Conservation (phyloP, 495 filamentous ascomycete species). For the Talaromyces thailandensis region DNA sequence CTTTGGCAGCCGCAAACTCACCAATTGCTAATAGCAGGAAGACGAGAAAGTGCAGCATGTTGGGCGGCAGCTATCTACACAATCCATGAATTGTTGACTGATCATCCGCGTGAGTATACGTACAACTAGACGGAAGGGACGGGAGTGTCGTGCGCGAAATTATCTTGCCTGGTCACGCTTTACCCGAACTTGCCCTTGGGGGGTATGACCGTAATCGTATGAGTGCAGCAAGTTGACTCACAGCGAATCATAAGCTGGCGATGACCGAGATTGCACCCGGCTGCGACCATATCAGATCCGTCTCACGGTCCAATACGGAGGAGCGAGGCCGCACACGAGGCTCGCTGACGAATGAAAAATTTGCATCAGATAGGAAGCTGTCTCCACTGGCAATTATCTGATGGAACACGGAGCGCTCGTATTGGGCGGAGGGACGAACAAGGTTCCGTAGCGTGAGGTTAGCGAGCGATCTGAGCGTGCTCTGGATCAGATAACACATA, state of each 20-base stretch:
- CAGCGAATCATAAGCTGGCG: not conserved
- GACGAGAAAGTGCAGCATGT: not conserved
- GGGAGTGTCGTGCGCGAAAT: not conserved
- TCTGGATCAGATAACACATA: not conserved
- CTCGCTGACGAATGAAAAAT: not conserved
- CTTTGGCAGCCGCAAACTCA: constrained; percentile 36
- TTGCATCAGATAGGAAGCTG: not conserved
- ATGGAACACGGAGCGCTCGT: not conserved
- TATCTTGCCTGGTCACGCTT: not conserved
- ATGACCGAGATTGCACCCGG: not conserved
- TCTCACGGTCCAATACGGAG: not conserved
- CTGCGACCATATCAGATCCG: not conserved
- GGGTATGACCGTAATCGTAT: too few species aligned
- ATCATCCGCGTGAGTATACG: not conserved
- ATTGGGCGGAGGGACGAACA: not conserved
- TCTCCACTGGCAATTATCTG: not conserved
- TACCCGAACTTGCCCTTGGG: not conserved
- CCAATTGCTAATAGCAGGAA: not conserved
- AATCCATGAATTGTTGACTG: not conserved
- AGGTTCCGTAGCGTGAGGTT: not conserved
- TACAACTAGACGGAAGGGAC: not conserved
- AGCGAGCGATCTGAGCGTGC: not conserved
- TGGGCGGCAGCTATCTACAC: not conserved
- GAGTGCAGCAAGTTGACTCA: not conserved
- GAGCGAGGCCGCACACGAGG: not conserved